phyloP scores from a whole-genome alignment of 2,329 filamentous ascomycete species.

The Camillea tinctor region DNA sequence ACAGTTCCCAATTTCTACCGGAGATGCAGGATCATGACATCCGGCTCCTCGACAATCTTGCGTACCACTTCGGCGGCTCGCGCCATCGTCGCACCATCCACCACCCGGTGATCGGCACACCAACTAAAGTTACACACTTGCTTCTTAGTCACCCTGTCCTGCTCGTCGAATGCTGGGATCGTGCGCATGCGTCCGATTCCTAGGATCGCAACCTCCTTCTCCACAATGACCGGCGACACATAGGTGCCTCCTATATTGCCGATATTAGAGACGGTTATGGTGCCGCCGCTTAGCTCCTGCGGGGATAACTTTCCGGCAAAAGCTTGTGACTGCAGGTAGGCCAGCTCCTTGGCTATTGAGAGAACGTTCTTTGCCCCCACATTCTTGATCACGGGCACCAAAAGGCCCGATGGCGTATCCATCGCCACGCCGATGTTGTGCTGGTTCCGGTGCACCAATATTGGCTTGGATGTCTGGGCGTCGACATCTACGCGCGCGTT shows the following conservation, averaged over 20 bases:
- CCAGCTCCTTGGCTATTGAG: conserved; percentile 74
- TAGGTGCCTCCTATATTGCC: conserved; percentile 93
- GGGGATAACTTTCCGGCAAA: conserved; percentile 71
- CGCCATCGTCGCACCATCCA: conserved; percentile 94
- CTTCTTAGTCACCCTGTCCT: conserved; percentile 64
- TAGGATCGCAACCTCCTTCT: conserved; percentile 86
- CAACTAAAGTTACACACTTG: conserved; percentile 91
- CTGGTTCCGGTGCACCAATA: conserved; percentile 72
- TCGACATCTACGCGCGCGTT: conserved; percentile 78
- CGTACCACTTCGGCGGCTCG: conserved; percentile 81
- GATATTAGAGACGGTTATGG: conserved; percentile 95
- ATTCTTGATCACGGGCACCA: conserved; percentile 89
- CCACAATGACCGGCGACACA: conserved; percentile 85
- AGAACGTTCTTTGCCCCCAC: conserved; percentile 75
- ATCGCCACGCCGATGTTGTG: conserved; percentile 97
- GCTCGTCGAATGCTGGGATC: conserved; percentile 73
- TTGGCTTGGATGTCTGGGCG: conserved; percentile 60
- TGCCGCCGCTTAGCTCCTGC: conserved; percentile 78
- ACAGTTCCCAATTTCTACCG: conserved; percentile 47
- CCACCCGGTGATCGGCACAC: conserved; percentile 91
- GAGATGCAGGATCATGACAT: conserved; percentile 81
- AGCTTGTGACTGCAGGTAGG: conserved; percentile 70
- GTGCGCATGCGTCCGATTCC: conserved; percentile 79
- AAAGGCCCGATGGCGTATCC: conserved; percentile 82
- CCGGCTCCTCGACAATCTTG: conserved; percentile 77